These are phyloP conservation scores for Trapa bicornis DNA, from an alignment of 345 rosid genomes.

Conservation along the genomic window DNA sequence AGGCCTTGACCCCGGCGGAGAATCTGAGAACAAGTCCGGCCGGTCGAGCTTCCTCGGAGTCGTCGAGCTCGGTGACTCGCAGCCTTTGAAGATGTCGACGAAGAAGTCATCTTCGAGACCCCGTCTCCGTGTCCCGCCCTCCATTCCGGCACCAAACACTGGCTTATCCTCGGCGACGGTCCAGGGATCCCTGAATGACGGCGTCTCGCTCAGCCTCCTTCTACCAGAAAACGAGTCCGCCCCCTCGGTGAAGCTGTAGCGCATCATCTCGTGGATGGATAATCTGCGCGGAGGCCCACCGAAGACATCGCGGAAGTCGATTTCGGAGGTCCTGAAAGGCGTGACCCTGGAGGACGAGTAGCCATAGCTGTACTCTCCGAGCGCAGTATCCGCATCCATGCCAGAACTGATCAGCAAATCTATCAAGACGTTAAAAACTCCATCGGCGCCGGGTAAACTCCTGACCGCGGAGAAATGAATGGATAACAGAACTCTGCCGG, in stretches of 20 bases:
- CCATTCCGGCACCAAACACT: constrained; percentile 50
- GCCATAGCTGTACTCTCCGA: constrained; percentile 5
- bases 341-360: constrained; percentile 7
- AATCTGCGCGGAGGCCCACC: constrained; percentile 77
- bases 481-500: neutral
- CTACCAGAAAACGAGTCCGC: constrained; percentile 9
- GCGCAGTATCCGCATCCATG: constrained; percentile 12
- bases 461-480: too few relatives aligned
- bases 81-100: constrained; percentile 53
- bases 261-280: constrained; percentile 28
- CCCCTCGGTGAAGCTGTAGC: constrained; percentile 29
- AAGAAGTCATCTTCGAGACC: constrained; percentile 41
- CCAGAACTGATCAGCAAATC: neutral
- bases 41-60: constrained; percentile 33
- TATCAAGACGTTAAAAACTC: neutral
- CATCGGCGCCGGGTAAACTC: neutral
- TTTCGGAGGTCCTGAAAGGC: constrained; percentile 26
- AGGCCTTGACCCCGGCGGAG: constrained; percentile 40
- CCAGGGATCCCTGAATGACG: constrained; percentile 21
- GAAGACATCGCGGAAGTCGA: constrained; percentile 71
- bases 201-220: neutral
- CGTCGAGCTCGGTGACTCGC: constrained; percentile 33
- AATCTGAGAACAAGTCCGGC: constrained; percentile 24
- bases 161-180: constrained; percentile 47
- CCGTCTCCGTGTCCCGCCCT: constrained; percentile 27